Evolutionary conservation across 495 filamentous ascomycete species (phyloP).

Genomic region (Stereocaulon alpinum): DNA sequence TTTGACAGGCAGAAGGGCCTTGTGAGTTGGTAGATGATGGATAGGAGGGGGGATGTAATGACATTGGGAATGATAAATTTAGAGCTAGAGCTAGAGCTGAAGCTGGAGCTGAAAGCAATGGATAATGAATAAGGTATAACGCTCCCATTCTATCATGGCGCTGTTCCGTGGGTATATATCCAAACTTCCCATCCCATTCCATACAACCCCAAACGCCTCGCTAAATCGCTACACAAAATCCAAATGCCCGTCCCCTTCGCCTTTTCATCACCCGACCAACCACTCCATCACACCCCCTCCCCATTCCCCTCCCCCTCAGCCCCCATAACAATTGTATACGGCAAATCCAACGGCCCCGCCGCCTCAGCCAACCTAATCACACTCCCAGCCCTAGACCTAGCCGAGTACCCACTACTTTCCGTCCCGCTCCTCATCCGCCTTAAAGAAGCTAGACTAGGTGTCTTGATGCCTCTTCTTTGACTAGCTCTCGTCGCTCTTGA

Average conservation of each 20-base stretch:
- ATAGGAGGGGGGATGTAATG: too few relatives aligned
- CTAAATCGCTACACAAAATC: conserved; percentile 14
- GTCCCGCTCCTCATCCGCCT: conserved; percentile 30
- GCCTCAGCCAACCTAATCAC: conserved; percentile 38
- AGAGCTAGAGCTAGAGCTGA: too few relatives aligned
- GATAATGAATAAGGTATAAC: too few relatives aligned
- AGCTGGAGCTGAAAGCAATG: too few relatives aligned
- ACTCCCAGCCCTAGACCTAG: conserved; percentile 32
- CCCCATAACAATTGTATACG: conserved; percentile 30
- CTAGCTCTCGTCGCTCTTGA: conserved; percentile 28
- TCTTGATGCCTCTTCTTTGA: conserved; percentile 18
- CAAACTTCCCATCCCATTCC: not conserved
- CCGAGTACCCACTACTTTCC: conserved; percentile 22
- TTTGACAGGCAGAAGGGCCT: conserved; percentile 74
- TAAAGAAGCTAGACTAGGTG: conserved; percentile 32
- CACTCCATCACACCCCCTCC: not conserved
- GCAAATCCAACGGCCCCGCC: conserved; percentile 32
- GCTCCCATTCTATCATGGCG: too few relatives aligned
- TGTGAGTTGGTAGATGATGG: conserved; percentile 64
- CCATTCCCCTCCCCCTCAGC: not conserved
- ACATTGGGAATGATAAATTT: too few relatives aligned
- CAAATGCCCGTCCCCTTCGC: not conserved
- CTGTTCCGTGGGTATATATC: not conserved
- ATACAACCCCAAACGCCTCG: conserved; percentile 9
- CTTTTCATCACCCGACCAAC: too few relatives aligned